phyloP scores from a whole-genome alignment of 306 rosid species.

The Vicia sativa region DNA sequence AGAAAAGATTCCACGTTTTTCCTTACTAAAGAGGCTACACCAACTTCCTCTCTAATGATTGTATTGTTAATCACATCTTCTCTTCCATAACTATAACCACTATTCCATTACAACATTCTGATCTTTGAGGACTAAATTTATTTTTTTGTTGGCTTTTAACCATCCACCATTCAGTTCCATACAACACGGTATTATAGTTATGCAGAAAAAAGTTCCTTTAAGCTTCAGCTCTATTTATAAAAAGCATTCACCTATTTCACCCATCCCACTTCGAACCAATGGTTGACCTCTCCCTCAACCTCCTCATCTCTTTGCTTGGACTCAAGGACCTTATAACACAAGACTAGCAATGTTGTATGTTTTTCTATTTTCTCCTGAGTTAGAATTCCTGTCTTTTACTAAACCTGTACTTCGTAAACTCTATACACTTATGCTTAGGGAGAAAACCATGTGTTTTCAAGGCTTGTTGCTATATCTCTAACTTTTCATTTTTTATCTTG shows the following conservation, averaged over 20 bases:
- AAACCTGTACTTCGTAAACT: neutral
- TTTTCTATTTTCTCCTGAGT: neutral
- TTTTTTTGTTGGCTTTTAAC: neutral
- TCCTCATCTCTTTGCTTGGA: neutral
- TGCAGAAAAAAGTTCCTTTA: neutral
- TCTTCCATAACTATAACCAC: neutral
- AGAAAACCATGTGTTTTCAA: neutral
- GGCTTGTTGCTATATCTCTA: neutral
- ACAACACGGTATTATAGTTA: neutral
- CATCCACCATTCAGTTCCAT: neutral
- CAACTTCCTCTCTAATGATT: neutral
- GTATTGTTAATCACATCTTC: neutral
- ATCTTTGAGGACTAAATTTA: neutral
- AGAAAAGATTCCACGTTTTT: neutral
- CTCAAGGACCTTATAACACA: neutral
- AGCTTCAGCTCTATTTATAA: conserved; percentile 3
- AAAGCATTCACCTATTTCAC: neutral
- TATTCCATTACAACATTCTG: neutral
- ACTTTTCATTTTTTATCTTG: neutral
- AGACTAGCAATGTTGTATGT: neutral
- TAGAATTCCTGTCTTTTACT: neutral
- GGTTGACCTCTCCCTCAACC: neutral
- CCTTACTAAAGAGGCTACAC: neutral
- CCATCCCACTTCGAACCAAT: conserved; percentile 3
- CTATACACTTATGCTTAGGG: neutral